Evolutionary conservation across 176 grass and related monocot species (phyloP), one percentile per base, ranked within the genome.

Genomic region (Oryza meridionalis): DNA sequence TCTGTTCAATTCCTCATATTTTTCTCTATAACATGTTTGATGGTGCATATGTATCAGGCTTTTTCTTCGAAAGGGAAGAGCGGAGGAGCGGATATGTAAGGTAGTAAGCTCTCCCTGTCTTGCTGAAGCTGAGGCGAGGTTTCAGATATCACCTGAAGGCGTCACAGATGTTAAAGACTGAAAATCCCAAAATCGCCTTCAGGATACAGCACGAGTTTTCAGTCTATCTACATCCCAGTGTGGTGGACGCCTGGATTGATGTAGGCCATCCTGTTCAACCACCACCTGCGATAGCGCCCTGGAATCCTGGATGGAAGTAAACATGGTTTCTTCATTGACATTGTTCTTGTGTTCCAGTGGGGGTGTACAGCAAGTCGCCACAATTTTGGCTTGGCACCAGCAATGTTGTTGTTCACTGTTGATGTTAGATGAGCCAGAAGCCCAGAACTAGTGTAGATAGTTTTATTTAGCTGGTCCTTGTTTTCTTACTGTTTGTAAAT

Each of bases 101-200:
- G 89, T 91, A 70, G 86, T 89, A 76, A 94, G 92, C 81, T 91
- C 92, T 26, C 92, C 88, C 61, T 94, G 92, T 51, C 71, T 88
- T 9, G 88, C 92, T 83, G 86, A 91, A 84, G 85, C 92, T 33
- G 92, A 94, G 81, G 88, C 88, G 21, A 82, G 92, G 73, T 94
- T 94, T 84, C 92, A 88, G 82, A 90, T 90, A 71, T 94, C 86
- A 70, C 55, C 92, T 2, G 88, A 94, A 67, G 92, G 92, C 1
- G 85, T 94, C 26, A 90, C 92, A 42, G 92, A 94, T 84, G 70
- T 94, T 38, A 94, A 94, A 74, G 92, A 91, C 47, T 94, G 82
- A 76, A 51, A 9, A 19, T 21, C 53, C 2, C 6, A 58, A 58
- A 58, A 78, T 74, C 21, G 3, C n/a, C 70, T 43, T 33, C 45